phyloP scores from a whole-genome alignment of 139 green algal genomes.

The Micractinium conductrix region DNA sequence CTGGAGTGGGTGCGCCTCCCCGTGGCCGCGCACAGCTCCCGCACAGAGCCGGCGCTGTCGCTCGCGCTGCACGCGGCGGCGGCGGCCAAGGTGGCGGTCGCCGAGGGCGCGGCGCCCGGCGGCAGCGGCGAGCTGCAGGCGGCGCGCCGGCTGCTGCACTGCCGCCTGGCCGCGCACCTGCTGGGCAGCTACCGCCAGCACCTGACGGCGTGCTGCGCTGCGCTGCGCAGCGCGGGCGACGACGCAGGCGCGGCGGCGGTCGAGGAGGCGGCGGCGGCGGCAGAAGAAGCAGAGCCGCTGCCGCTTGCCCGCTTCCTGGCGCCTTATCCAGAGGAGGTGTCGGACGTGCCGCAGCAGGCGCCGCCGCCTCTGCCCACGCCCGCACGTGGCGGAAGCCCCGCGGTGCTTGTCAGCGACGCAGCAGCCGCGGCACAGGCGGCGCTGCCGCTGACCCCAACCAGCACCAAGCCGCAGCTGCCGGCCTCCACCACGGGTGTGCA shows the following conservation, averaged over 20 bases:
- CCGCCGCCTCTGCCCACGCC: slow-evolving; percentile 20
- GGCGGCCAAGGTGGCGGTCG: neutral
- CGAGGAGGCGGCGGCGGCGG: neutral
- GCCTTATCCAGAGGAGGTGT: slow-evolving; percentile 22
- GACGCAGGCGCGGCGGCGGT: neutral
- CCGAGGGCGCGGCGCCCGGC: neutral
- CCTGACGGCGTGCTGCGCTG: neutral
- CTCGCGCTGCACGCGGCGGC: slow-evolving; percentile 6
- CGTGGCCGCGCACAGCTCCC: slow-evolving; percentile 27
- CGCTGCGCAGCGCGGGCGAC: too few relatives aligned
- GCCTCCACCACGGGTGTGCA: neutral
- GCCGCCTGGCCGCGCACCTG: slow-evolving; percentile 33
- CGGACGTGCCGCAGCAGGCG: slow-evolving; percentile 23
- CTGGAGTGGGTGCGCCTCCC: slow-evolving; percentile 43
- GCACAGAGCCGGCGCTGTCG: slow-evolving; percentile 32
- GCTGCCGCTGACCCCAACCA: neutral
- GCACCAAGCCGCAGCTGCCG: neutral
- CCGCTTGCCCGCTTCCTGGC: slow-evolving; percentile 9
- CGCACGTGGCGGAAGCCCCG: neutral
- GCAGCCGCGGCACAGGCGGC: neutral
- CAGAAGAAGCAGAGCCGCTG: neutral
- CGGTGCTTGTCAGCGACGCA: neutral
- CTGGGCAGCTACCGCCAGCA: slow-evolving; percentile 22
- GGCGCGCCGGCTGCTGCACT: slow-evolving; percentile 34
- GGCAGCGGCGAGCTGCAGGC: slow-evolving; percentile 5